A percentile compares a stretch with the other conserved stretches of the same genome.
phyloP scores from a whole-genome alignment of 2,329 filamentous ascomycete genomes.

The Neofusicoccum sp. region DNA sequence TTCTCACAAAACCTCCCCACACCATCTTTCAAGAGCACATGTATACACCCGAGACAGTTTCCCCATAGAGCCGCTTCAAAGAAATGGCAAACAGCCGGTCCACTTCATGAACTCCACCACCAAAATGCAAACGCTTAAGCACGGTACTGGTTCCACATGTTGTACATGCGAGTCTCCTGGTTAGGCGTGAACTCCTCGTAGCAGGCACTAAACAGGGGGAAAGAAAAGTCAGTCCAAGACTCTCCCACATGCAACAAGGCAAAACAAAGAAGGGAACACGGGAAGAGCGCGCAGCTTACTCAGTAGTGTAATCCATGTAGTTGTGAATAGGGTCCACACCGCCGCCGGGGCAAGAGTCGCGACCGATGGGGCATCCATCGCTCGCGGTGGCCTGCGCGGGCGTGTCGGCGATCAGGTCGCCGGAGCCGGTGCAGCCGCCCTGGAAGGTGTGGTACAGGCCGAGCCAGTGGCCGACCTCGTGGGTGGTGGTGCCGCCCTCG shows the following conservation, averaged over 20 bases:
- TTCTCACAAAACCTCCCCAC: too few relatives aligned
- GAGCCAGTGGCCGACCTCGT: conserved; percentile 36
- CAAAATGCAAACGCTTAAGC: too few relatives aligned
- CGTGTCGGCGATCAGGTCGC: conserved; percentile 32
- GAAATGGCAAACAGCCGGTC: too few relatives aligned
- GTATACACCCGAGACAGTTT: too few relatives aligned
- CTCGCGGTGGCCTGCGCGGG: conserved; percentile 37
- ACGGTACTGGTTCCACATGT: conserved; percentile 48
- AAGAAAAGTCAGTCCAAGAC: conserved; percentile 52
- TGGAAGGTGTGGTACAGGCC: conserved; percentile 33
- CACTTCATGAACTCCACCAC: too few relatives aligned
- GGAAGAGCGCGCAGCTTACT: neutral
- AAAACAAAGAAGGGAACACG: neutral
- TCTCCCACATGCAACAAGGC: neutral
- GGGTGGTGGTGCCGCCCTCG: conserved; percentile 27
- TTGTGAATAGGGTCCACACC: conserved; percentile 35
- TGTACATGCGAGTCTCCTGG: conserved; percentile 52
- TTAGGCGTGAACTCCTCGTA: conserved; percentile 52
- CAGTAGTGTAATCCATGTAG: conserved; percentile 35
- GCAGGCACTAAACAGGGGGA: conserved; percentile 49
- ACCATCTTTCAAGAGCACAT: too few relatives aligned
- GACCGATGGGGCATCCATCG: conserved; percentile 49
- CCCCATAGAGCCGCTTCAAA: too few relatives aligned
- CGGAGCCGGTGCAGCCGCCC: conserved; percentile 27
- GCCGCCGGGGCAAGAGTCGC: conserved; percentile 26